A percentile compares a stretch with the other conserved stretches of the same genome.
Conservation (phyloP, 1,284 basidiomycete genomes). For the Sutorius eximius region DNA sequence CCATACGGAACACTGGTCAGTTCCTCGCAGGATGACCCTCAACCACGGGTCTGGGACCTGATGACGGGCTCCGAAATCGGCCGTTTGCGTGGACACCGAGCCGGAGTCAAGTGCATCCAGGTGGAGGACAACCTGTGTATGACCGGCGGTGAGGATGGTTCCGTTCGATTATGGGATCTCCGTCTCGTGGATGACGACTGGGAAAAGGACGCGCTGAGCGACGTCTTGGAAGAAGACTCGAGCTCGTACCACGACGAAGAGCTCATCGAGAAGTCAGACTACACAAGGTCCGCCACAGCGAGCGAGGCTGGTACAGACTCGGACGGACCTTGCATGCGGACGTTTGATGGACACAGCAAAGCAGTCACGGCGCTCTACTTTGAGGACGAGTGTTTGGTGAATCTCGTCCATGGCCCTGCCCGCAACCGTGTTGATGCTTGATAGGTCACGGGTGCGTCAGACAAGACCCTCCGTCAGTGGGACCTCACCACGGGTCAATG, state of each 20-base stretch:
- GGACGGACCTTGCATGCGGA: constrained; percentile 64
- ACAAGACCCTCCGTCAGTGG: constrained; percentile 99
- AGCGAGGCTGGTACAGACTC: constrained; percentile 36
- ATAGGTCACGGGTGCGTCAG: constrained; percentile 93
- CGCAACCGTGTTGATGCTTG: constrained; percentile 10
- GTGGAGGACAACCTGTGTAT: constrained; percentile 92
- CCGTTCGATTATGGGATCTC: constrained; percentile 87
- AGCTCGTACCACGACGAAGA: constrained; percentile 36
- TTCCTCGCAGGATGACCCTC: constrained; percentile 76
- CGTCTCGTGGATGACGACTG: constrained; percentile 76
- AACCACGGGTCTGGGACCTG: constrained; percentile 87
- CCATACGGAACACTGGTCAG: constrained; percentile 94
- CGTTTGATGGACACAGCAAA: constrained; percentile 90
- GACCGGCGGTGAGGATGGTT: constrained; percentile 87
- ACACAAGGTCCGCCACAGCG: constrained; percentile 34
- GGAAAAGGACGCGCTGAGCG: constrained; percentile 55
- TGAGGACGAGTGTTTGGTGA: constrained; percentile 88
- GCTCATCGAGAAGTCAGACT: constrained; percentile 36
- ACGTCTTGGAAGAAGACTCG: constrained; percentile 61
- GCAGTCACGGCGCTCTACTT: constrained; percentile 93
- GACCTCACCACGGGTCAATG: constrained; percentile 97
- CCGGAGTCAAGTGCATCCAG: constrained; percentile 86
- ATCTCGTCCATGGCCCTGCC: constrained; percentile 26
- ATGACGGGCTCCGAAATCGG: constrained; percentile 81
- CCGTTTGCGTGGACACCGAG: constrained; percentile 75